A percentile compares a stretch with the other conserved stretches of the same genome.
phyloP scores from a whole-genome alignment of 2,329 filamentous ascomycete genomes.

The Phymatotrichopsis omnivora region DNA sequence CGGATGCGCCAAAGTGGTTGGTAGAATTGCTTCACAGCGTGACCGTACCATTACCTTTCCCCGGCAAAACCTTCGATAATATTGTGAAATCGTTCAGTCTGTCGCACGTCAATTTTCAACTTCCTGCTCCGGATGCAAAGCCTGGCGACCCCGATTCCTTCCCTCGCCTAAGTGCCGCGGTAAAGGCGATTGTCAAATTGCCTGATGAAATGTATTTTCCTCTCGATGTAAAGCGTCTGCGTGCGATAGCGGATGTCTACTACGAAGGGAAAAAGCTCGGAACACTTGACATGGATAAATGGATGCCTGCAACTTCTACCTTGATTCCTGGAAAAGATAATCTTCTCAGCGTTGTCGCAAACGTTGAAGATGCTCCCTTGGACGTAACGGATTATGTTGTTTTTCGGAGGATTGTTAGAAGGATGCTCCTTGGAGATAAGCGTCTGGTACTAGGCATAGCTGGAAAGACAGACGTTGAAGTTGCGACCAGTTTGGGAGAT shows the following conservation, averaged over 20 bases:
- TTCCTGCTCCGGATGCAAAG: constrained; percentile 71
- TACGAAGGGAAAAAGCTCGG: constrained; percentile 73
- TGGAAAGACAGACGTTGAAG: constrained; percentile 71
- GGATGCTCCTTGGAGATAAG: constrained; percentile 63
- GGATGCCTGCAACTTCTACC: constrained; percentile 74
- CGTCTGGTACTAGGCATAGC: constrained; percentile 62
- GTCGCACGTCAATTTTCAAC: constrained; percentile 70
- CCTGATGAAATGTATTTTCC: constrained; percentile 82
- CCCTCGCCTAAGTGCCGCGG: constrained; percentile 71
- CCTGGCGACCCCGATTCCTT: constrained; percentile 61
- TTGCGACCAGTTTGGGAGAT: constrained; percentile 70
- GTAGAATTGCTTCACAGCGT: constrained; percentile 68
- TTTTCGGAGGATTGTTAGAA: constrained; percentile 70
- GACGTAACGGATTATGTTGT: constrained; percentile 70
- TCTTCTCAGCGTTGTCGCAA: constrained; percentile 61
- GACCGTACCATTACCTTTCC: constrained; percentile 73
- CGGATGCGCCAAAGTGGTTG: constrained; percentile 71
- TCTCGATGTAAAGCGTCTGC: constrained; percentile 65
- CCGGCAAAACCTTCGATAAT: constrained; percentile 68
- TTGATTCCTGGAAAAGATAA: constrained; percentile 46
- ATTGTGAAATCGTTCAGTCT: constrained; percentile 82
- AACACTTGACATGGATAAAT: constrained; percentile 64
- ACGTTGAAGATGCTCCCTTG: constrained; percentile 67
- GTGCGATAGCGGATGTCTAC: constrained; percentile 67
- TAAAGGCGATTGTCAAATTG: constrained; percentile 66